These are phyloP conservation scores for Xylaria bambusicola DNA, from an alignment of 495 filamentous ascomycete species.

Conservation along the genomic window DNA sequence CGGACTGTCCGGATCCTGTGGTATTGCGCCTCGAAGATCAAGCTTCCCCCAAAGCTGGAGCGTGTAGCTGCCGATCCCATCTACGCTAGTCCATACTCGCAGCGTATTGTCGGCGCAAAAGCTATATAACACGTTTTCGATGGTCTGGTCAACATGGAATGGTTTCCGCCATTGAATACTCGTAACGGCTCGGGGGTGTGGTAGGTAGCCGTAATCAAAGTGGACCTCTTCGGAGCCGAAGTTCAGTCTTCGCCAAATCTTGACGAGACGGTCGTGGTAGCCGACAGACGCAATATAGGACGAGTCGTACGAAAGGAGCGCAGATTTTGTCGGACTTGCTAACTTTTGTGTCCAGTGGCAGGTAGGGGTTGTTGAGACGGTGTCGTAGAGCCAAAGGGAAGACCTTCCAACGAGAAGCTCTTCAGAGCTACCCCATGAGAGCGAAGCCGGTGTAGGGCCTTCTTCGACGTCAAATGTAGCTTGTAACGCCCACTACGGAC, in stretches of 20 bases:
- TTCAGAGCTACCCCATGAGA: conserved; percentile 84
- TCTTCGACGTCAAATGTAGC: conserved; percentile 43
- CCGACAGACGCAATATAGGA: conserved; percentile 82
- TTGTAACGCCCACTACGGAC: conserved; percentile 53
- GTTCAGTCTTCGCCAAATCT: conserved; percentile 89
- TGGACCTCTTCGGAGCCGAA: conserved; percentile 80
- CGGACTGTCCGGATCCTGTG: conserved; percentile 45
- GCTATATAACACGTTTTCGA: conserved; percentile 91
- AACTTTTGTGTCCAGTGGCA: conserved; percentile 74
- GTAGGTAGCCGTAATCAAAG: conserved; percentile 88
- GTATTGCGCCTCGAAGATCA: conserved; percentile 74
- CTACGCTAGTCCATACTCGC: conserved; percentile 79
- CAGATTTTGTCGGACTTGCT: conserved; percentile 73
- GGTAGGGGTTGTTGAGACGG: conserved; percentile 50
- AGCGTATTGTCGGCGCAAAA: conserved; percentile 82
- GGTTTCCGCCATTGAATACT: conserved; percentile 83
- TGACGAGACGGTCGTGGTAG: conserved; percentile 77
- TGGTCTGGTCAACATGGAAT: conserved; percentile 71
- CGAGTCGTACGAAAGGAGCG: conserved; percentile 82
- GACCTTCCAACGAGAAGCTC: conserved; percentile 79
- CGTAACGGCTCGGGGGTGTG: conserved; percentile 78
- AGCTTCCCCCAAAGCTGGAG: conserved; percentile 82
- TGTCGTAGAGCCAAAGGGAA: conserved; percentile 69
- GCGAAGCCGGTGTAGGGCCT: conserved; percentile 54
- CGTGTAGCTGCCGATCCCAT: conserved; percentile 69